Base-by-base conservation (phyloP, 768 basidiomycete species). In the Agaricus subrufescens region DNA sequence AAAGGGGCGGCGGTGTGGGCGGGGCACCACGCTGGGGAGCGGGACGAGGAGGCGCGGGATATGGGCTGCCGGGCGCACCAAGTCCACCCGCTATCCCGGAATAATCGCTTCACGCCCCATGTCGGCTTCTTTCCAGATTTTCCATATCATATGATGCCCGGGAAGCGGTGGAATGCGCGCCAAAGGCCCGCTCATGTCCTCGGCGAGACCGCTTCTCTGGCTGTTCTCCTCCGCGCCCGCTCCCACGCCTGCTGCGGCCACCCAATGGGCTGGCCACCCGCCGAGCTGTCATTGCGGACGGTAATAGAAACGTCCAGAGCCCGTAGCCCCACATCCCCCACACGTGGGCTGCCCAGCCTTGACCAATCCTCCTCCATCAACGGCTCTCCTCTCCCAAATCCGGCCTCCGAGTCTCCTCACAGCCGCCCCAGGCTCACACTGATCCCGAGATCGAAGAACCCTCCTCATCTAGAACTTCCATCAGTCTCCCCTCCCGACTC, bases 361-460 rank as follows among this genome's bases (percentile, higher is more conserved):
- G 46, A 40, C 53, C 53, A 54, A 54, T 54, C 53, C 15, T 54
- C 53, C 53, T 27, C 26, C 45, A 54, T 54, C 53, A 54, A 14
- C 53, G 53, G 53, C 53, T 31, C 31, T 38, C 52, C 30, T 45
- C 29, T 44, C 51, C 51, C 42, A 44, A 52, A 52, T 2, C 37
- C 34, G 34, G n/a, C 46, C 46, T 25, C 27, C 12, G 23, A 51
- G 23, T 39, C 19, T 34, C 40, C 51, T 52, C 30, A 9, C 19
- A 19, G 19, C 19, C 19, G 19, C 19, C 19, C 19, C 19, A 19
- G 19, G 51, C 47, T 34, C 30, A 31, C 25, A 31, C 8, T 52
- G 51, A 52, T 52, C 51, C 51, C 51, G 51, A 52, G 51, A 52
- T 52, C 43, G 14, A 40, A 50, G 48, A 50, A 50, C 30, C 48